These are phyloP conservation scores for Oxalis stricta DNA, from an alignment of 441 rosid genomes.

Conservation along the genomic window DNA sequence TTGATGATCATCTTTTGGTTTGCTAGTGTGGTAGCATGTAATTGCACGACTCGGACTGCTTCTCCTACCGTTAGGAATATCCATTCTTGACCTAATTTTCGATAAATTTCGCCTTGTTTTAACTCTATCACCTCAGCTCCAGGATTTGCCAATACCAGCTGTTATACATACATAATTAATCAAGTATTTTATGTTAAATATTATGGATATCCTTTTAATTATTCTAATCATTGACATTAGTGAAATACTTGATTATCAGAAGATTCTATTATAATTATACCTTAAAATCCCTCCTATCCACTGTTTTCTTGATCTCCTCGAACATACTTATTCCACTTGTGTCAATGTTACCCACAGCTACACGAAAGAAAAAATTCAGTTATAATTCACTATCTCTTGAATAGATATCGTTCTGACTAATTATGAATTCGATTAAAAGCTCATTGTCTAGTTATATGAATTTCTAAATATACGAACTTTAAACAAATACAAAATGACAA, in stretches of 20 bases:
- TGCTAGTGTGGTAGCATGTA: slow-evolving; percentile 61
- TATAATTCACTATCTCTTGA: not conserved
- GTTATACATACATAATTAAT: too few species aligned
- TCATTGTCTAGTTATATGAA: too few species aligned
- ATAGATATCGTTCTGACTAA: too few species aligned
- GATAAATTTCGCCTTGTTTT: slow-evolving; percentile 50
- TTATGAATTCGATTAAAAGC: too few species aligned
- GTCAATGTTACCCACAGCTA: slow-evolving; percentile 92
- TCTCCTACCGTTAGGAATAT: slow-evolving; percentile 71
- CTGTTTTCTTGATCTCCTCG: slow-evolving; percentile 54
- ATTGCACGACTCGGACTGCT: slow-evolving; percentile 75
- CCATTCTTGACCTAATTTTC: slow-evolving; percentile 74
- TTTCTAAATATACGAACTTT: too few species aligned
- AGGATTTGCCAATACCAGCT: slow-evolving; percentile 89
- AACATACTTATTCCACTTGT: slow-evolving; percentile 96
- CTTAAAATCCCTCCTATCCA: slow-evolving; percentile 57
- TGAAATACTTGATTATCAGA: too few species aligned
- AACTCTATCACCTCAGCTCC: slow-evolving; percentile 92
- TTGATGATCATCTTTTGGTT: slow-evolving; percentile 17
- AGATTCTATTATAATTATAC: too few species aligned
- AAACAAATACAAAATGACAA: too few species aligned
- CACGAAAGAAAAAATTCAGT: not conserved
- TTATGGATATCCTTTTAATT: too few species aligned
- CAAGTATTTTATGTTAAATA: too few species aligned
- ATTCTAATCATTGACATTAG: too few species aligned